Evolutionary conservation across 805 yeast species (phyloP), one percentile per base, ranked within the genome.

Genomic region (Metschnikowia vanudenii): DNA sequence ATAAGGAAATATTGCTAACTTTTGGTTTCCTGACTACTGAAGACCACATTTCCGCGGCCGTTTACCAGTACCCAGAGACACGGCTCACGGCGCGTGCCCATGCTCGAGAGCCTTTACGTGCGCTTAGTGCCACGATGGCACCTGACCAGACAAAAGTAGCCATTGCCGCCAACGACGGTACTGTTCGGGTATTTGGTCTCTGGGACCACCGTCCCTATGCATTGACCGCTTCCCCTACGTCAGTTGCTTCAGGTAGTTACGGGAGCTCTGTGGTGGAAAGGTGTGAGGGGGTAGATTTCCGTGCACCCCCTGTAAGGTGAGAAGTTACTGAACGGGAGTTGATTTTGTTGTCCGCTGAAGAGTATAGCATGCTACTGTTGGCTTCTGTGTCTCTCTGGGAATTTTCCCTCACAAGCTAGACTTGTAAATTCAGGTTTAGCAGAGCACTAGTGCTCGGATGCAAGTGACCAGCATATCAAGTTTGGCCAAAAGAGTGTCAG

Each of bases 161-260:
- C 49, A 80, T 86, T 1, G 91, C 94, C 0, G 74, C 88, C 0
- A 87, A 82, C 59, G 96, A 89, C 63, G 84, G 82, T 50, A 83
- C 94, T 0, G 78, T 90, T 1, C 65, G 92, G 45, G 82, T 90
- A 37, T 88, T 85, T 63, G 75, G 81, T 41, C 53, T 89, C 6
- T 90, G 96, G 96, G 67, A 55, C 1, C 41, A 44, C 26, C 37
- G 78, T 49, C 55, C 18, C 65, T 66, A 34, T 60, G 65, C 8
- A 53, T 64, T 14, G 13, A 53, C 62, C 5, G 73, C 69, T 28
- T 60, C 74, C 9, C 41, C 47, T 3, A 13, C 34, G 4, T 14
- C 47, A 3, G 39, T 44, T 2, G 50, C 73, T 26, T 53, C 56
- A 26, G 81, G 82, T 1, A 60, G 78, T 1, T 76, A 72, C 52